Evolutionary conservation across 306 rosid genomes (phyloP).

Genomic region (Astragalus membranaceus): DNA sequence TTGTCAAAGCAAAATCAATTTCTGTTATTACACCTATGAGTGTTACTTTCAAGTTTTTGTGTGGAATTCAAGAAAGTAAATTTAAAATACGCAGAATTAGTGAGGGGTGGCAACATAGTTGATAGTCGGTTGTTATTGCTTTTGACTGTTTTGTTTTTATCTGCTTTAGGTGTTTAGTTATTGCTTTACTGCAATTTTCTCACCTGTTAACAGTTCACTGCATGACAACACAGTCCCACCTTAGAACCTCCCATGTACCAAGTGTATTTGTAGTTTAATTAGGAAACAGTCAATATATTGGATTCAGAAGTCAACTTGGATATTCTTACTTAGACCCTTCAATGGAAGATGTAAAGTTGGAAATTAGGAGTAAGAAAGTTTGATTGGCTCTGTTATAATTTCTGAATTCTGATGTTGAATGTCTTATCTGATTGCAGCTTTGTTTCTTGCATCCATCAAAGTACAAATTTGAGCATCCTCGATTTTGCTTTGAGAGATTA

Average conservation of each 20-base stretch:
- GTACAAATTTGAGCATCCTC: slow-evolving; percentile 91
- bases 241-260: background rate
- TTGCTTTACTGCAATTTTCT: background rate
- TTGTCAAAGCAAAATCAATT: background rate
- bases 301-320: slow-evolving; percentile 10
- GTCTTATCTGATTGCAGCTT: slow-evolving; percentile 50
- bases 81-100: background rate
- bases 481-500: slow-evolving; percentile 84
- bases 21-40: background rate
- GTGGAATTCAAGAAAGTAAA: background rate
- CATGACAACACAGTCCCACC: background rate
- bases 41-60: background rate
- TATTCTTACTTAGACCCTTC: background rate
- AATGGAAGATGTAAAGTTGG: background rate
- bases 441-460: slow-evolving; percentile 91
- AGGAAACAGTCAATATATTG: slow-evolving; percentile 4
- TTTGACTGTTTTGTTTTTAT: background rate
- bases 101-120: background rate
- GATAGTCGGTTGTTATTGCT: background rate
- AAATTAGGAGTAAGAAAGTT: slow-evolving; percentile 3
- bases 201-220: background rate
- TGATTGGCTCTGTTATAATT: background rate
- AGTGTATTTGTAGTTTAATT: background rate
- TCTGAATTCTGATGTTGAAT: slow-evolving; percentile 25
- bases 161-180: background rate